Evolutionary conservation across 805 yeast species (phyloP).

Genomic region (Metschnikowia colocasiae): DNA sequence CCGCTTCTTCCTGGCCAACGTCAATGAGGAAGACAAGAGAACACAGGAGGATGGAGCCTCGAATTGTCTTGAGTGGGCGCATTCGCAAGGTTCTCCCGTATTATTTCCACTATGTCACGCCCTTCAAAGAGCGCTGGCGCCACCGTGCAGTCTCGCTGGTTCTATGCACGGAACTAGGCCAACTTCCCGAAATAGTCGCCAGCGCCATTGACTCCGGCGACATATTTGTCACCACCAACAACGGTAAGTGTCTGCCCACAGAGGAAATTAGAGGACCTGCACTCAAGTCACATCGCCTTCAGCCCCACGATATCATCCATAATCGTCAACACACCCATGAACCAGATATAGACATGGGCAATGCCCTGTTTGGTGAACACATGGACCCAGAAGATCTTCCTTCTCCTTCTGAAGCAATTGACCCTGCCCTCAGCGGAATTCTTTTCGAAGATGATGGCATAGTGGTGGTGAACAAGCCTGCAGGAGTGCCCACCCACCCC

Average conservation of each 20-base stretch:
- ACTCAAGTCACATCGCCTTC: conserved; percentile 6
- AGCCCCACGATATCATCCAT: conserved; percentile 28
- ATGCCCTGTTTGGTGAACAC: neutral
- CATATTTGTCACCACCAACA: conserved; percentile 24
- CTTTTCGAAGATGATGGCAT: conserved; percentile 36
- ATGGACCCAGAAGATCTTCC: too few species aligned
- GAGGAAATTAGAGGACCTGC: conserved; percentile 1
- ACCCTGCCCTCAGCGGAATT: conserved; percentile 12
- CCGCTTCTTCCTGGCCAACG: too few species aligned
- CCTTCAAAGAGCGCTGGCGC: conserved; percentile 38
- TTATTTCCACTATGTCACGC: conserved; percentile 28
- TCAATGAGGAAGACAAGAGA: too few species aligned
- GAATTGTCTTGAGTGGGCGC: conserved; percentile 23
- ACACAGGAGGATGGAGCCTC: conserved; percentile 11
- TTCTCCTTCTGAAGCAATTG: too few species aligned
- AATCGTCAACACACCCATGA: conserved; percentile 44
- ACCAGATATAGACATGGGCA: conserved; percentile 28
- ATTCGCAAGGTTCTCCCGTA: conserved; percentile 37
- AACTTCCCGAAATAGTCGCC: conserved; percentile 20
- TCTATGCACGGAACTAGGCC: conserved; percentile 34
- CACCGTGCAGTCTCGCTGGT: conserved; percentile 31
- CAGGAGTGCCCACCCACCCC: conserved; percentile 55
- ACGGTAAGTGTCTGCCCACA: conserved; percentile 11
- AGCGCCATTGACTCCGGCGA: conserved; percentile 23
- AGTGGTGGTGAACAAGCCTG: conserved; percentile 48